Base-by-base conservation (phyloP, 2,329 filamentous ascomycete genomes). In the Juglanconis sp. region DNA sequence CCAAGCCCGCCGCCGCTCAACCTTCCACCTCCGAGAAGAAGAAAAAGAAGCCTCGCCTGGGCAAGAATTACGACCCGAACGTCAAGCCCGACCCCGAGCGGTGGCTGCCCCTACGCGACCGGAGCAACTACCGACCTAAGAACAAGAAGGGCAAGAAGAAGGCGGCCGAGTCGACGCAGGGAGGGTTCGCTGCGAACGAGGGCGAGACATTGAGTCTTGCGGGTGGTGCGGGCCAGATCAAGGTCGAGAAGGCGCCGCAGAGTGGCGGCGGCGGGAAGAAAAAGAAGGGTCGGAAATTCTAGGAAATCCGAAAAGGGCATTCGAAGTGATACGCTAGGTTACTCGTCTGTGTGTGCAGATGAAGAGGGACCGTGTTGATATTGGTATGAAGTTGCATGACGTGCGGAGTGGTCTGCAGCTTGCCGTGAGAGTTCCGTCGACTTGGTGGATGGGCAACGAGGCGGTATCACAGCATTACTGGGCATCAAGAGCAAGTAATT, bases 61-160 rank as follows among this genome's bases (percentile, higher is more conserved):
- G 89, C 36, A 91, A 91, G 75, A 83, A 87, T 68, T 91, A 86
- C 69, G 90, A 92, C 61, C 84, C 90, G 56, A 85, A 82, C 67
- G 96, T 92, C 79, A 87, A 87, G 65, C 84, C 91, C 38, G 95
- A 99, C 73, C 88, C 92, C 0, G 95, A 99, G 76, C 83, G 95
- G 64, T 99, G 95, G 95, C 76, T 99, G 62, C 94, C 95, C 11
- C 80, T 98, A 69, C 87, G 90, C 56, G 95, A 99, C 72, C 84
- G 95, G 60, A 95, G 90, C 67, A 90, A 87, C 46, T 99, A 96
- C 75, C 81, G 90, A 52, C 92, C 93, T 7, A 96, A 95, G 78
- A 92, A 92, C 5, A 92, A 90, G 79, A 96, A 96, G 81, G 91
- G 91, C 58, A 94, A 92, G 81, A 89, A 92, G 82, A 89, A 89